Evolutionary conservation across 257 asterid genomes (phyloP).

Genomic region (Nicotiana sylvestris): DNA sequence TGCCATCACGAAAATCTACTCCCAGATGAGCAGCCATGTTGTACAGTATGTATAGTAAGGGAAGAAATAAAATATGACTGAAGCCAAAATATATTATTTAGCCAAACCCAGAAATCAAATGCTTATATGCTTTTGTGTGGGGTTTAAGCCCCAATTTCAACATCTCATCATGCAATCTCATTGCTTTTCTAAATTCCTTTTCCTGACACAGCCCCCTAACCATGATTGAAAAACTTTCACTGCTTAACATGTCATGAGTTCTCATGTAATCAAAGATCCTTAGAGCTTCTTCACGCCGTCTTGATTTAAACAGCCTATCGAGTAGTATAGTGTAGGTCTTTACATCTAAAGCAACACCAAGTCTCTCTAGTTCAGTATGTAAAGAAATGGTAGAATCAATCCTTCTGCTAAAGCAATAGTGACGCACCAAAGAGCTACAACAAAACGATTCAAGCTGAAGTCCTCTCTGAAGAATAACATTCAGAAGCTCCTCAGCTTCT

Average conservation of each 20-base stretch:
- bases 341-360: conserved; percentile 38
- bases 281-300: conserved; percentile 40
- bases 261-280: conserved; percentile 64
- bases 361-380: conserved; percentile 45
- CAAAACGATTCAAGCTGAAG: conserved; percentile 41
- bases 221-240: conserved; percentile 53
- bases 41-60: neutral
- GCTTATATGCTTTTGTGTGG: conserved; percentile 43
- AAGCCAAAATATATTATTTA: conserved; percentile 13
- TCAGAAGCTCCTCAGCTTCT: conserved; percentile 57
- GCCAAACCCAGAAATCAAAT: conserved; percentile 59
- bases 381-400: conserved; percentile 47
- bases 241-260: conserved; percentile 25
- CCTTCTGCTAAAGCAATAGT: conserved; percentile 43
- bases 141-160: conserved; percentile 67
- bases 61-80: neutral
- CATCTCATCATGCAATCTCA: conserved; percentile 79
- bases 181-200: conserved; percentile 61
- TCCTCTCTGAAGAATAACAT: conserved; percentile 36
- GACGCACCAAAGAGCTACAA: conserved; percentile 49
- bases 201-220: conserved; percentile 52
- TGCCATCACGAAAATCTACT: neutral
- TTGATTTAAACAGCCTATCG: conserved; percentile 34
- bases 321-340: conserved; percentile 42
- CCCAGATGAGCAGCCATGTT: neutral